Evolutionary conservation across 768 basidiomycete species (phyloP), one percentile per base, ranked within the genome.

Genomic region (Gloeopeniophorella convolvens): DNA sequence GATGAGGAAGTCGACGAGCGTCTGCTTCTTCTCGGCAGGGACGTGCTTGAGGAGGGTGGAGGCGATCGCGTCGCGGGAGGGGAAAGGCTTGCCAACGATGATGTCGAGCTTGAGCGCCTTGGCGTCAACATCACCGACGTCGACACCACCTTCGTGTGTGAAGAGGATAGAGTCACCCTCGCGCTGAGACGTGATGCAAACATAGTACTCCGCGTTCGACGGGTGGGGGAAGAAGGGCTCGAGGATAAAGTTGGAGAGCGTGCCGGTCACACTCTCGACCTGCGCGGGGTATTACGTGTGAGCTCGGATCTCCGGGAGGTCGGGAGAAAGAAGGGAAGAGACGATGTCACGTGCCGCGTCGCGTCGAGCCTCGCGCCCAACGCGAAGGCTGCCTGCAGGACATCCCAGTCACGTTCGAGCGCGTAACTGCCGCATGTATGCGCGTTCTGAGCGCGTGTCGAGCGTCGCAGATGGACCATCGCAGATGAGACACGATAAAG

Each of bases 141-240:
- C 96, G 43, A 99, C 92, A 75, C 96, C 96, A 57, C 96, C 96
- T 65, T 97, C 93, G 68, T 96, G 93, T 27, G 93, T 96, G 80
- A 98, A 99, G 66, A 98, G 89, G 67, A 99, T 97, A 43, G 83
- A 78, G 64, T 99, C 96, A 49, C 89, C 92, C 64, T 95, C 87
- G 56, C 96, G 89, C 21, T 79, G 83, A 13, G 95, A 98, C 70
- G 83, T 97, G 71, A 99, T 88, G 73, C 95, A 98, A 65, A 99
- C 88, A 68, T 98, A 99, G 73, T 90, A 97, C 68, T 98, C 96
- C 51, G 92, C 87, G 65, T 92, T 77, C 45, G 89, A 80, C 2
- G 90, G 84, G 65, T 98, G 95, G 41, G 95, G 95, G 45, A 94
- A 76, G 83, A 99, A 96, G n/a, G 95, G 95, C 70, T 99, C 95